Conservation (phyloP, 768 basidiomycete species). For the Cystofilobasidium macerans region DNA sequence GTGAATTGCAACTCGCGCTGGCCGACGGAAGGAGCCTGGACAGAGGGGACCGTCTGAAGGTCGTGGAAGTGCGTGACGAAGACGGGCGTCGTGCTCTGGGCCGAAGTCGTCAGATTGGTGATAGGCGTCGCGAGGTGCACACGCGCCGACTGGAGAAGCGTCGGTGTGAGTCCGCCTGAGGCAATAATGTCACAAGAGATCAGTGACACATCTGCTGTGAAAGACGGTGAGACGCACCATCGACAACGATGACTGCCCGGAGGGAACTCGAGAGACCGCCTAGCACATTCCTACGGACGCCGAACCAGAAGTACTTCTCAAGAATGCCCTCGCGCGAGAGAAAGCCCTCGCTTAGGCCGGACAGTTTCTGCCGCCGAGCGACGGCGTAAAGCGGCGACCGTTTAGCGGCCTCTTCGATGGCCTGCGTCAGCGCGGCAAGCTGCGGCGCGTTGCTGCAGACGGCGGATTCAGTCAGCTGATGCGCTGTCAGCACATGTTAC, state of each 20-base stretch:
- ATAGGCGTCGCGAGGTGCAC: conserved; percentile 39
- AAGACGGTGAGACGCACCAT: conserved; percentile 44
- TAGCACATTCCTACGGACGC: conserved; percentile 49
- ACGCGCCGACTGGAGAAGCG: conserved; percentile 56
- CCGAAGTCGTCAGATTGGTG: conserved; percentile 33
- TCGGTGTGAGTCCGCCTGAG: conserved; percentile 51
- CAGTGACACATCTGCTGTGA: conserved; percentile 11
- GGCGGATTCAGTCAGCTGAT: too few species aligned
- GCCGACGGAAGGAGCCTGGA: conserved; percentile 30
- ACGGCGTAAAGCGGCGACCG: conserved; percentile 48
- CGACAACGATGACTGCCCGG: conserved; percentile 59
- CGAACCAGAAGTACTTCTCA: conserved; percentile 67
- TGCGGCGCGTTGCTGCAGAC: not conserved
- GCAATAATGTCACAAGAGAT: not conserved
- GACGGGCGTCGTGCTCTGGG: conserved; percentile 58
- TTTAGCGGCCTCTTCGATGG: not conserved
- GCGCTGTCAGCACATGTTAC: not conserved
- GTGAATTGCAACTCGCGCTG: conserved; percentile 36
- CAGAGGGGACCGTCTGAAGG: conserved; percentile 54
- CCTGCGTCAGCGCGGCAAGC: not conserved
- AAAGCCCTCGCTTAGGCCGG: conserved; percentile 59
- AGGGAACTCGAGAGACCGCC: conserved; percentile 52
- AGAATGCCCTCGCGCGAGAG: conserved; percentile 68
- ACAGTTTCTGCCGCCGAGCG: conserved; percentile 67
- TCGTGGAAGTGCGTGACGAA: conserved; percentile 76